Evolutionary conservation across 768 basidiomycete species (phyloP), one percentile per base, ranked within the genome.

Genomic region (Lactifluus echinatus): DNA sequence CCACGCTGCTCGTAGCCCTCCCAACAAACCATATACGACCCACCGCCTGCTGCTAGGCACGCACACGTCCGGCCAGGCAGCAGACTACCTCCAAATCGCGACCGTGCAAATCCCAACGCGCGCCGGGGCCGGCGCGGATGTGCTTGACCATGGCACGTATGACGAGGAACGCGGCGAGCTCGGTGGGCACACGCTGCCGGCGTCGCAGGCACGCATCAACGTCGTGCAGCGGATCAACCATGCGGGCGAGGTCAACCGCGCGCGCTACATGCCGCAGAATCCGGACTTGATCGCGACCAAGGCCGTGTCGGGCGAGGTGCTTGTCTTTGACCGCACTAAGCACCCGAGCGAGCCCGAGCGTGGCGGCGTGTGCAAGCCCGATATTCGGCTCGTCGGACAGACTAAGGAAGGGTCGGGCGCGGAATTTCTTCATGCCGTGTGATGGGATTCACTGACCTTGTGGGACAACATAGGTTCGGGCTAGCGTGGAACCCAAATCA

Each of bases 251-350:
- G 91, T 98, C 67, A 99, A 99, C 72, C 77, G 93, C 43, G 96
- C 96, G 59, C 84, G 96, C 51, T 99, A 98, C 71, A 98, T 98
- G 94, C 96, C 96, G 6, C 95, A 98, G 72, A 99, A 98, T 67
- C 90, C 93, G 2, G 91, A 98, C 72, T 72, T 99, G 63, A 89
- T 99, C 63, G 96, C 96, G 14, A 98, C 95, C 11, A 98, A 98
- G 71, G 79, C 93, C 21, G 81, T 93, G 8, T 83, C 81, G 6
- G 96, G 95, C 14, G 91, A 96, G 61, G 91, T 98, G 2, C 75
- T 87, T 56, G 74, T 99, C n/a, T 99, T 98, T 72, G 96, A 99
- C 72, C 76, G 96, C 57, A 98, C 96, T 34, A 97, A 96, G 71
- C 95, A 98, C 70, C 82, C 93, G 51, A 94, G 86, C 64, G 90